A percentile compares a stretch with the other conserved stretches of the same genome.
Conservation (phyloP, 345 rosid genomes). For the Citropsis articulata region DNA sequence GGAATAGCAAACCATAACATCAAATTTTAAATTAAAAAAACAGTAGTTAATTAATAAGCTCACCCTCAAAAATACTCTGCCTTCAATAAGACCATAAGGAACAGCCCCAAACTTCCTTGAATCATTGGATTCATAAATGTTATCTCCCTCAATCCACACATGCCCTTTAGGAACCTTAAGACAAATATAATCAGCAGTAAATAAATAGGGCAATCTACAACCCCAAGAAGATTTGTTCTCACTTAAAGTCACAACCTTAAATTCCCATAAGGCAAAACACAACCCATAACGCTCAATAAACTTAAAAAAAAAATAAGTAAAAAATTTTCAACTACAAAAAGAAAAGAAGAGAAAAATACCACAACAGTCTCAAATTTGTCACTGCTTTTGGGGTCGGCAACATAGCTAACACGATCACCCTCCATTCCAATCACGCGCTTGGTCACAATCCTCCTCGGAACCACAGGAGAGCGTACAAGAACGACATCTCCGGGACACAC, state of each 20-base stretch:
- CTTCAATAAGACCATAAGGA: slow-evolving; percentile 71
- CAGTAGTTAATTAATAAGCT: slow-evolving; percentile 8
- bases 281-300: too few relatives aligned
- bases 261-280: slow-evolving; percentile 5
- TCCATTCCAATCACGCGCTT: slow-evolving; percentile 65
- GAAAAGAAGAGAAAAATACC: slow-evolving; percentile 32
- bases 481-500: slow-evolving; percentile 65
- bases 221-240: neutral
- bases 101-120: slow-evolving; percentile 74
- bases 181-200: neutral
- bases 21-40: neutral
- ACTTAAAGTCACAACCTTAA: neutral
- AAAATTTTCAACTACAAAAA: too few relatives aligned
- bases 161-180: slow-evolving; percentile 75
- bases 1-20: neutral
- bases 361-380: slow-evolving; percentile 31
- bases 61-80: slow-evolving; percentile 66
- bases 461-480: slow-evolving; percentile 51
- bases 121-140: slow-evolving; percentile 51
- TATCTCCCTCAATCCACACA: slow-evolving; percentile 73
- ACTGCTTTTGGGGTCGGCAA: slow-evolving; percentile 41
- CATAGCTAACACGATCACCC: slow-evolving; percentile 55
- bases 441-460: slow-evolving; percentile 40
- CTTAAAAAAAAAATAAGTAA: too few relatives aligned
- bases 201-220: neutral